phyloP scores from a whole-genome alignment of 768 basidiomycete genomes.

The Auricularia heimuer region DNA sequence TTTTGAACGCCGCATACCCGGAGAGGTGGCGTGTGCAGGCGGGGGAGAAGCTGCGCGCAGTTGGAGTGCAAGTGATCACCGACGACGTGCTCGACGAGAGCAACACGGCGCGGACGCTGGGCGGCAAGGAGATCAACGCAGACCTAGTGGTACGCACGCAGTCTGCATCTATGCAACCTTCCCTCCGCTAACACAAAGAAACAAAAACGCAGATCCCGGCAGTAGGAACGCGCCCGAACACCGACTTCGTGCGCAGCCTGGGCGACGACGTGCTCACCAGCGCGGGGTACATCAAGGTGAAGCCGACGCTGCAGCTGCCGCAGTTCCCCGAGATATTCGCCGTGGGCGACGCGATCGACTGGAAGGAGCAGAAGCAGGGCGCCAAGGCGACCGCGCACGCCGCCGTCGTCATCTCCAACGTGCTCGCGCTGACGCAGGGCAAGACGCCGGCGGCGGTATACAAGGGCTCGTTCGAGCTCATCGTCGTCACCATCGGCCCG shows the following conservation, averaged over 20 bases:
- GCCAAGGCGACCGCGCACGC: slow-evolving; percentile 39
- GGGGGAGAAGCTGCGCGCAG: slow-evolving; percentile 1
- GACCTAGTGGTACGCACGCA: slow-evolving; percentile 11
- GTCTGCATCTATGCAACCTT: too few species aligned
- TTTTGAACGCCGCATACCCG: slow-evolving; percentile 9
- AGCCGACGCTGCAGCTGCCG: slow-evolving; percentile 48
- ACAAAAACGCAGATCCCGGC: slow-evolving; percentile 6
- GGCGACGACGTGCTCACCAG: slow-evolving; percentile 25
- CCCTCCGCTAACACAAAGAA: too few species aligned
- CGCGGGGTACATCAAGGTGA: slow-evolving; percentile 30
- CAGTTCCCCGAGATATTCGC: slow-evolving; percentile 50
- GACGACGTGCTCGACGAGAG: slow-evolving; percentile 26
- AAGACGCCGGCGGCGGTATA: slow-evolving; percentile 30
- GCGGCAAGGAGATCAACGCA: slow-evolving; percentile 9
- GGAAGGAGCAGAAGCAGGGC: slow-evolving; percentile 51
- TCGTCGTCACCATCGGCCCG: slow-evolving; percentile 46
- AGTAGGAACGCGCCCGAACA: slow-evolving; percentile 30
- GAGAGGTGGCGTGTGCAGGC: slow-evolving; percentile 10
- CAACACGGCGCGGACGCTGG: slow-evolving; percentile 8
- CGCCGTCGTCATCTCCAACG: slow-evolving; percentile 37
- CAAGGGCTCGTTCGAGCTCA: slow-evolving; percentile 41
- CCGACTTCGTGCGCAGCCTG: slow-evolving; percentile 42
- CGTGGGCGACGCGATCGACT: slow-evolving; percentile 54
- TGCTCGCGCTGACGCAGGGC: slow-evolving; percentile 34
- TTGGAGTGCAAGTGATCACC: slow-evolving; percentile 34